Evolutionary conservation across 805 yeast species (phyloP), one percentile per base, ranked within the genome.

Genomic region (Candida pseudofarinosa): DNA sequence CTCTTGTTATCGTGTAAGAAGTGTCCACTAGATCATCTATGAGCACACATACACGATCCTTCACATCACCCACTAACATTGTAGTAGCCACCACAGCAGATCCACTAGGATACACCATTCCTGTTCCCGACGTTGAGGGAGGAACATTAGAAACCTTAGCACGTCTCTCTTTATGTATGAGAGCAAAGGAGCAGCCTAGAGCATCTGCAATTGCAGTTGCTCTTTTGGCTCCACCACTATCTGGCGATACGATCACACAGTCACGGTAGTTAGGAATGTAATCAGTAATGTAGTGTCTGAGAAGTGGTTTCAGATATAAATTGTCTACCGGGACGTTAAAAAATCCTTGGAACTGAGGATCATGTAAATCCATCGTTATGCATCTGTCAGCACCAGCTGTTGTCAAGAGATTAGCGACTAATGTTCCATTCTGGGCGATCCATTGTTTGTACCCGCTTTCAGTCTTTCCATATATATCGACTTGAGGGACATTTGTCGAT

Each of bases 151-250:
- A 59, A 4, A 63, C 62, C 43, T 65, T 69, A 37, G 73, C 77
- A 50, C 95, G 73, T 59, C 96, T 74, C 60, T 93, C 99, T 65
- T 93, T 93, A 66, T 93, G 98, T 50, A 93, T 89, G 63, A 93
- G 72, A 0, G 99, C 99, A 69, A 93, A 90, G 19, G 89, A 78
- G 70, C 93, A 77, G 15, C 88, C 89, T 44, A 93, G 67, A 1
- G 85, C 78, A 65, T 93, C 99, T 1, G 99, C 99, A 47, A 93
- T 77, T 1, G 91, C 84, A 1, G 96, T 87, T 26, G 99, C 97
- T 51, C 99, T 73, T 63, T 93, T 93, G 39, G 99, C 99, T 48
- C 99, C 99, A 58, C 99, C 99, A 17, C 97, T 93, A 65, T 93
- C 99, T 0, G 99, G 99, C 1, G 97, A 88, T 28, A 93, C 97